These are phyloP conservation scores for Phyllosticta citribraziliensis DNA, from an alignment of 2,329 filamentous ascomycete species.

Conservation along the genomic window DNA sequence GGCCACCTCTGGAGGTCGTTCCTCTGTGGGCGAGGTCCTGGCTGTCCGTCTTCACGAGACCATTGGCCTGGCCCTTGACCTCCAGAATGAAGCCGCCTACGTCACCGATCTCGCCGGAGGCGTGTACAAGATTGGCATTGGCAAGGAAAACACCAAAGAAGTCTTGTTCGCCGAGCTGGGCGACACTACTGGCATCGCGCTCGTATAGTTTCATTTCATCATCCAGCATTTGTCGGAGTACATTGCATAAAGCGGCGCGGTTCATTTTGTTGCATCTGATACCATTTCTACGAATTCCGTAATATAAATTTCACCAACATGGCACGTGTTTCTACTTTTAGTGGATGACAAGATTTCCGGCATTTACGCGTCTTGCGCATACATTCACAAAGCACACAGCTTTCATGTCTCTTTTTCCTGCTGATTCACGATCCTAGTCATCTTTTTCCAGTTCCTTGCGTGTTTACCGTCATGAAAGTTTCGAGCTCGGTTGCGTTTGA, in stretches of 20 bases:
- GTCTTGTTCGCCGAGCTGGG: slow-evolving; percentile 12
- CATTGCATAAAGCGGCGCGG: background rate
- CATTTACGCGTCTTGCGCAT: no score
- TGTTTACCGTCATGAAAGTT: no score
- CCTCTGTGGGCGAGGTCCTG: slow-evolving; percentile 10
- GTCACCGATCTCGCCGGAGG: slow-evolving; percentile 16
- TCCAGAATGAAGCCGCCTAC: slow-evolving; percentile 11
- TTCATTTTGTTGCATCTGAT: background rate
- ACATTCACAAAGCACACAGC: no score
- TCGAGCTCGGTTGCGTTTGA: no score
- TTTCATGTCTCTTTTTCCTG: no score
- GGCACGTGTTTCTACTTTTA: no score
- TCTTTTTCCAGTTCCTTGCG: no score
- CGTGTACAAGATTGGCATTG: slow-evolving; percentile 8
- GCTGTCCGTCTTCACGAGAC: slow-evolving; percentile 17
- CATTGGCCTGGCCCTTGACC: slow-evolving; percentile 17
- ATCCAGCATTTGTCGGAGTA: background rate
- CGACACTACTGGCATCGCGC: slow-evolving; percentile 14
- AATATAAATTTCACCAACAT: background rate
- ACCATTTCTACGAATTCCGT: background rate
- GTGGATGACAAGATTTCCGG: no score
- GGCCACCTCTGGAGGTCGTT: background rate
- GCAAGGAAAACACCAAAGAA: background rate
- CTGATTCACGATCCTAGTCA: no score
- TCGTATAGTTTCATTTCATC: slow-evolving; percentile 6